These are phyloP conservation scores for Rosa chinensis DNA, from an alignment of 306 rosid species.

Conservation along the genomic window DNA sequence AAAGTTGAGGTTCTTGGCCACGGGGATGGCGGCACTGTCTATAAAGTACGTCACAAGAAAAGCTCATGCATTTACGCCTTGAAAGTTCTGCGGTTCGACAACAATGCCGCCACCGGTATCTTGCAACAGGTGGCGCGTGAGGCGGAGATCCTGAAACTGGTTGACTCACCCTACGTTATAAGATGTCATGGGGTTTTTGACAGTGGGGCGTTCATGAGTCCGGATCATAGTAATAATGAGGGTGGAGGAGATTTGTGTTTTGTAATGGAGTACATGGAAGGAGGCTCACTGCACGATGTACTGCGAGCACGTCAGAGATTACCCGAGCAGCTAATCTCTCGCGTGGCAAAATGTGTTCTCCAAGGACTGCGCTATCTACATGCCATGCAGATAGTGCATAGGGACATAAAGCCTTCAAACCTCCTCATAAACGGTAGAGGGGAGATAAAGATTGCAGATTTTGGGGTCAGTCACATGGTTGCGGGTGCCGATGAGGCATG, in stretches of 20 bases:
- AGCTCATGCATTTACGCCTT: slow-evolving; percentile 49
- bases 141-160: slow-evolving; percentile 57
- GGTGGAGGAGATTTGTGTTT: slow-evolving; percentile 32
- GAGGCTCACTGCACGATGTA: slow-evolving; percentile 58
- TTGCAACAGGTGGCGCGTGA: slow-evolving; percentile 39
- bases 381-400: slow-evolving; percentile 57
- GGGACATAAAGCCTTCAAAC: slow-evolving; percentile 74
- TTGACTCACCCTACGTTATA: slow-evolving; percentile 51
- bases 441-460: slow-evolving; percentile 72
- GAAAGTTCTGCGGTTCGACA: slow-evolving; percentile 47
- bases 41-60: slow-evolving; percentile 54
- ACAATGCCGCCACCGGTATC: slow-evolving; percentile 18
- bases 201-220: slow-evolving; percentile 13
- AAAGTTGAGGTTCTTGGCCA: slow-evolving; percentile 55
- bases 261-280: slow-evolving; percentile 65
- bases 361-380: slow-evolving; percentile 57
- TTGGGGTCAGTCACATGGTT: slow-evolving; percentile 56
- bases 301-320: slow-evolving; percentile 33
- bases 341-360: slow-evolving; percentile 41
- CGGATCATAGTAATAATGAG: background rate
- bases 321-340: slow-evolving; percentile 42
- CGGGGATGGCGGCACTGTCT: slow-evolving; percentile 58
- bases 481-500: slow-evolving; percentile 17
- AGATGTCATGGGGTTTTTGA: slow-evolving; percentile 53
- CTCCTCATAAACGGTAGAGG: slow-evolving; percentile 49